Evolutionary conservation across 169 alveolate species (phyloP).

Genomic region (Plasmodium vinckei): DNA sequence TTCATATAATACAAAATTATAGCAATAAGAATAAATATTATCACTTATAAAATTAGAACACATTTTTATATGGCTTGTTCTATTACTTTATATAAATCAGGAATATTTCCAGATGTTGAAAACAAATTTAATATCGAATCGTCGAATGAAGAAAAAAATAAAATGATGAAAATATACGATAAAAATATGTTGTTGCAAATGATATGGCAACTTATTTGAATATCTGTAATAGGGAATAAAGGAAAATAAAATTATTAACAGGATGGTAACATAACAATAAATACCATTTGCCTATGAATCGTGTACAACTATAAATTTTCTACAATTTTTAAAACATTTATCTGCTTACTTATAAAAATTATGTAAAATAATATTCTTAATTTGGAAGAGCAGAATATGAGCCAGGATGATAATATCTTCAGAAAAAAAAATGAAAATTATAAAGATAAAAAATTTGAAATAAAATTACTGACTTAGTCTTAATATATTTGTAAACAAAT

Average conservation of each 20-base stretch:
- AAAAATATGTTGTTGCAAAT: conserved; percentile 64
- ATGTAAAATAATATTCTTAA: conserved; percentile 51
- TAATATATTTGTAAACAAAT: not conserved
- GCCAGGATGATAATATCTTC: conserved; percentile 56
- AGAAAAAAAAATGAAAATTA: conserved; percentile 27
- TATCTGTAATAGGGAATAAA: conserved; percentile 19
- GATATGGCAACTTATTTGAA: conserved; percentile 62
- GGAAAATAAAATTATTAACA: no score
- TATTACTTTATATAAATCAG: conserved; percentile 44
- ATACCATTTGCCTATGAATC: not conserved
- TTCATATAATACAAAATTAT: not conserved
- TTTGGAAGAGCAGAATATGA: conserved; percentile 58
- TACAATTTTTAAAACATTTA: not conserved
- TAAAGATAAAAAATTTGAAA: not conserved
- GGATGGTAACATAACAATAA: no score
- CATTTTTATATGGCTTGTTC: not conserved
- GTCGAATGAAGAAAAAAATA: conserved; percentile 66
- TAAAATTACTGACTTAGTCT: not conserved
- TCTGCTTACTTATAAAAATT: conserved; percentile 54
- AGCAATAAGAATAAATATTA: not conserved
- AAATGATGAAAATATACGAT: conserved; percentile 56
- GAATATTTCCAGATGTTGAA: conserved; percentile 13
- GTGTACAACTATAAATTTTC: not conserved
- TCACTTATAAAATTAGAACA: no score
- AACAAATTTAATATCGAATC: conserved; percentile 43